A percentile compares a stretch with the other conserved stretches of the same genome.
Evolutionary conservation across 2,329 filamentous ascomycete genomes (phyloP).

Genomic region (Colletotrichum eremochloae): DNA sequence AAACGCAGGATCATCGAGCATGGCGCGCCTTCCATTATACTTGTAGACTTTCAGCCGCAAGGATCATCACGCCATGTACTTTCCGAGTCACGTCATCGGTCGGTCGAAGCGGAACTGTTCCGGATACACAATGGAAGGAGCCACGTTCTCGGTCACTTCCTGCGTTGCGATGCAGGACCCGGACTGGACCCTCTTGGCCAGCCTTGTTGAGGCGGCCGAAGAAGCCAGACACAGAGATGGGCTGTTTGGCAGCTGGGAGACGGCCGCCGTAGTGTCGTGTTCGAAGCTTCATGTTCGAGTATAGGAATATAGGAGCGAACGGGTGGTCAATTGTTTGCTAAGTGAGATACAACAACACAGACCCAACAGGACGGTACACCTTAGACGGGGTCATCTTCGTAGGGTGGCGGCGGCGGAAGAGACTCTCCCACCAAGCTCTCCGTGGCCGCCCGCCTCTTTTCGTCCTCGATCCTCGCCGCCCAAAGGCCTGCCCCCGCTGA

Average conservation of each 20-base stretch:
- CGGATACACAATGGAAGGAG: background rate
- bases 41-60: background rate
- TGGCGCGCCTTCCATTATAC: background rate
- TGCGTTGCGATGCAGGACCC: background rate
- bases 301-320: background rate
- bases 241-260: background rate
- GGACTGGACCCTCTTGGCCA: too few relatives aligned
- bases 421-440: slow-evolving; percentile 44
- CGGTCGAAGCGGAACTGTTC: background rate
- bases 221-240: too few relatives aligned
- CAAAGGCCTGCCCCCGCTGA: slow-evolving; percentile 88
- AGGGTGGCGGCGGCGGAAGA: slow-evolving; percentile 53
- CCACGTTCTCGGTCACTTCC: background rate
- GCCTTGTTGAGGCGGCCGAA: background rate
- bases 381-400: slow-evolving; percentile 54
- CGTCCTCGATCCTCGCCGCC: slow-evolving; percentile 82
- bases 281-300: background rate
- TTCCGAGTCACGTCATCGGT: background rate
- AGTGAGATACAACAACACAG: background rate
- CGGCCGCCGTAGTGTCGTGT: too few relatives aligned
- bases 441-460: slow-evolving; percentile 51
- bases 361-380: background rate
- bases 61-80: background rate
- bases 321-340: background rate
- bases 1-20: background rate